Percentiles rank a stretch among this genome's conserved stretches.
phyloP scores from a whole-genome alignment of 805 yeast species.

The Hanseniaspora opuntiae region DNA sequence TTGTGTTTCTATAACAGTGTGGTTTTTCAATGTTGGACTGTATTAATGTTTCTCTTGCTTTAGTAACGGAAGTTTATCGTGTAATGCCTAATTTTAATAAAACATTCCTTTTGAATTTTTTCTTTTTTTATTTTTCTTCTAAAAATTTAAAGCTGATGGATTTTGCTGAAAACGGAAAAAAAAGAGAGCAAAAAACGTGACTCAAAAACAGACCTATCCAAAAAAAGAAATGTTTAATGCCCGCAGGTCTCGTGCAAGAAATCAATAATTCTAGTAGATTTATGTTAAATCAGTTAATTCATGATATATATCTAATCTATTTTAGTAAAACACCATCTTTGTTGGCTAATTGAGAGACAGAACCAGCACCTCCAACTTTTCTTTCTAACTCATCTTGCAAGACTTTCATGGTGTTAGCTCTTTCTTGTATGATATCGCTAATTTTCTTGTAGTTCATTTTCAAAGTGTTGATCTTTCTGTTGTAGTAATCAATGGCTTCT shows the following conservation, averaged over 20 bases:
- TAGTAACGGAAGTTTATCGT: no score
- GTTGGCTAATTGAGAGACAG: constrained; percentile 21
- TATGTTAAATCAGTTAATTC: constrained; percentile 44
- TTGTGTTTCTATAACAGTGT: not conserved
- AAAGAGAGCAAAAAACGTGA: not conserved
- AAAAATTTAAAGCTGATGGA: not conserved
- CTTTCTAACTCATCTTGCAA: constrained; percentile 19
- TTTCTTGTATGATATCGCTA: constrained; percentile 61
- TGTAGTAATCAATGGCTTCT: constrained; percentile 61
- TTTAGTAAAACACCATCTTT: constrained; percentile 21
- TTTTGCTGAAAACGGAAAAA: not conserved
- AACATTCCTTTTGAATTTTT: not conserved
- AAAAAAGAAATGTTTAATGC: not conserved
- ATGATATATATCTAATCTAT: not conserved
- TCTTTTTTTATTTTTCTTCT: not conserved
- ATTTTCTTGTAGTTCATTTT: constrained; percentile 61
- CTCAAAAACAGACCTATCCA: not conserved
- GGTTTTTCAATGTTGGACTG: not conserved
- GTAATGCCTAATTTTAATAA: no score
- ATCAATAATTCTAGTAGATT: constrained; percentile 22
- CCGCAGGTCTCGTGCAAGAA: no score
- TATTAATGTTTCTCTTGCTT: constrained; percentile 17
- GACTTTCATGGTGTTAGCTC: constrained; percentile 29
- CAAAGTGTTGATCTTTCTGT: constrained; percentile 58
- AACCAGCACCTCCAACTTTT: not conserved